Evolutionary conservation across 2,329 filamentous ascomycete genomes (phyloP).

Genomic region (Diaporthe citrichinensis): DNA sequence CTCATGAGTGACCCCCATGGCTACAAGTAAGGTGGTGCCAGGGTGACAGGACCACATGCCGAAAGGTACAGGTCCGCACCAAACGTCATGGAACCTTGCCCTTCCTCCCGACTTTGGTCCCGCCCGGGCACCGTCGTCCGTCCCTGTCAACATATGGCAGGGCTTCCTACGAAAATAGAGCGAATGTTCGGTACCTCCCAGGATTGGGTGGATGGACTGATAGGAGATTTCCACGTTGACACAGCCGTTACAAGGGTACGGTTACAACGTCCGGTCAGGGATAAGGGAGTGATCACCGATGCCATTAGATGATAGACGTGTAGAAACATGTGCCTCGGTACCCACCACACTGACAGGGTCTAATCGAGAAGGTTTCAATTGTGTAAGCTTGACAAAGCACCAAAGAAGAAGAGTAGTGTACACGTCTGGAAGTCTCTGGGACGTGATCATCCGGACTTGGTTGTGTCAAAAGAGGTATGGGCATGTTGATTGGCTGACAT

Average conservation of each 20-base stretch:
- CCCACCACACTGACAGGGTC: constrained; percentile 3
- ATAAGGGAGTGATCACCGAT: constrained; percentile 8
- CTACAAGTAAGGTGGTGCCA: not conserved
- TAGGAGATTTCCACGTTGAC: not conserved
- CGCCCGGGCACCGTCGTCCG: constrained; percentile 18
- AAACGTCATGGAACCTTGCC: not conserved
- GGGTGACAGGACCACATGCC: not conserved
- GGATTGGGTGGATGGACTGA: constrained; percentile 4
- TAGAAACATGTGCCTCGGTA: constrained; percentile 13
- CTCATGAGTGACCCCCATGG: not conserved
- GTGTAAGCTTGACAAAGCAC: constrained; percentile 37
- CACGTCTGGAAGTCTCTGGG: constrained; percentile 14
- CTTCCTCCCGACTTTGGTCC: not conserved
- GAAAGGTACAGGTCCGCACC: not conserved
- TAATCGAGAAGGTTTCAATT: constrained; percentile 30
- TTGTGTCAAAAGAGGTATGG: constrained; percentile 18
- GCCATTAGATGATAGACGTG: not conserved
- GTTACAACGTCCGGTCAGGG: constrained; percentile 20
- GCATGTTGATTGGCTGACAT: not conserved
- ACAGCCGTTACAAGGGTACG: not conserved
- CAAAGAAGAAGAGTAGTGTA: not conserved
- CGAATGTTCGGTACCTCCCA: constrained; percentile 7
- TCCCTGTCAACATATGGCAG: constrained; percentile 25
- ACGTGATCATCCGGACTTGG: constrained; percentile 17
- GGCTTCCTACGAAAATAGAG: not conserved